Evolutionary conservation across 306 rosid genomes (phyloP), one percentile per base, ranked within the genome.

Genomic region (Acacia crassicarpa): DNA sequence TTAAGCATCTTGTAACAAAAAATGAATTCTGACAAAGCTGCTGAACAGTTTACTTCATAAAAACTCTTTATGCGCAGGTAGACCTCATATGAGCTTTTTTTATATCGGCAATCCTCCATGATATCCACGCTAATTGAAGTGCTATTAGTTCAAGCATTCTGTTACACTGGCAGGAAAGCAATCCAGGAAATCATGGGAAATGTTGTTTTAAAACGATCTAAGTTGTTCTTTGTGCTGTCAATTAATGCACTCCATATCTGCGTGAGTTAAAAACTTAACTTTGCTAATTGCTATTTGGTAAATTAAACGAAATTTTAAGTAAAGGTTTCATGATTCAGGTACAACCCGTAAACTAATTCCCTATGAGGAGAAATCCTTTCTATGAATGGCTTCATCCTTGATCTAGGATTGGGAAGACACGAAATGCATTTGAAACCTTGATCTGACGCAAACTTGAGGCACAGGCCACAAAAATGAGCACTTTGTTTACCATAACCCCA

Each of bases 391-490:
- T 32, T 15, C 19, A 45, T 44, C 41, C 74, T 33, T 74, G 40
- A 62, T 48, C 58, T 22, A 58, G 46, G 35, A 23, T 61, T 25
- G 35, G 35, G 58, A 44, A 62, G 33, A 72, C 38, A 7, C 15
- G 33, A 80, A 51, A 77, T 33, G 56, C 78, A 74, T 66, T 65
- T 45, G 6, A 68, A 56, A 16, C 53, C 23, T 68, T 27, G 9
- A 27, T 75, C 59, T 41, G 41, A 48, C 66, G 69, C n/a, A 63
- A 49, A 81, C 35, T 25, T 66, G 46, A 81, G 56, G 65, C 58
- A 51, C 20, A 54, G 49, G 15, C 83, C 32, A 61, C 51, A 75
- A 75, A 54, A 49, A 41, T 44, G 13, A 75, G 45, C 61, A 48
- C 79, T 63, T 35, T 11, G 22, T 15, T 9, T 30, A 38, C 51